A percentile compares a stretch with the other conserved stretches of the same genome.
phyloP scores from a whole-genome alignment of 805 yeast genomes.

The Kazachstania psychrophila region DNA sequence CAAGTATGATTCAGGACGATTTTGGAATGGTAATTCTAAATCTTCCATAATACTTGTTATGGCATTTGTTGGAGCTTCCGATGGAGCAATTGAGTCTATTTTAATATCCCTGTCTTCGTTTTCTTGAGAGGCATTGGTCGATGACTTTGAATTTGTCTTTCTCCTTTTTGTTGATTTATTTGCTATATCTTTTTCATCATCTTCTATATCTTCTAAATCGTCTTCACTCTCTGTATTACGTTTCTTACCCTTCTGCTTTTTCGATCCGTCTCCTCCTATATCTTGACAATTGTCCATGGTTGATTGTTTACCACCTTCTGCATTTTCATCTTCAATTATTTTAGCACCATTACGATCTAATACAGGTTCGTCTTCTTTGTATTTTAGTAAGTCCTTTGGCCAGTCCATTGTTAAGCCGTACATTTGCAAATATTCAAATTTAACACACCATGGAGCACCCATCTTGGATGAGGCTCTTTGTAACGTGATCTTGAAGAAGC shows the following conservation, averaged over 20 bases:
- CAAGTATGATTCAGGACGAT: constrained; percentile 14
- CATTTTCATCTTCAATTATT: too few relatives aligned
- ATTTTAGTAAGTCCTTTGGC: constrained; percentile 26
- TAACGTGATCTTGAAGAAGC: constrained; percentile 65
- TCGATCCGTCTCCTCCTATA: neutral
- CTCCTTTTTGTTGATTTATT: constrained; percentile 10
- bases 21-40: constrained; percentile 19
- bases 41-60: constrained; percentile 24
- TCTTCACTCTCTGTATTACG: neutral
- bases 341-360: too few relatives aligned
- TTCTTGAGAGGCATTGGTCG: neutral
- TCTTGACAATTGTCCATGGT: neutral
- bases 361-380: constrained; percentile 26
- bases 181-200: neutral
- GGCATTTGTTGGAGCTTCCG: constrained; percentile 4
- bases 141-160: constrained; percentile 1
- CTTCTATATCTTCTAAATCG: neutral
- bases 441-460: constrained; percentile 96
- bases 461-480: constrained; percentile 68
- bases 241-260: neutral
- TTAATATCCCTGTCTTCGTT: neutral
- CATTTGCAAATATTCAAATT: constrained; percentile 45
- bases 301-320: too few relatives aligned
- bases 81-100: neutral
- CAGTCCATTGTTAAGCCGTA: constrained; percentile 29